phyloP scores from a whole-genome alignment of 345 rosid species.

The Dipteronia sinensis region DNA sequence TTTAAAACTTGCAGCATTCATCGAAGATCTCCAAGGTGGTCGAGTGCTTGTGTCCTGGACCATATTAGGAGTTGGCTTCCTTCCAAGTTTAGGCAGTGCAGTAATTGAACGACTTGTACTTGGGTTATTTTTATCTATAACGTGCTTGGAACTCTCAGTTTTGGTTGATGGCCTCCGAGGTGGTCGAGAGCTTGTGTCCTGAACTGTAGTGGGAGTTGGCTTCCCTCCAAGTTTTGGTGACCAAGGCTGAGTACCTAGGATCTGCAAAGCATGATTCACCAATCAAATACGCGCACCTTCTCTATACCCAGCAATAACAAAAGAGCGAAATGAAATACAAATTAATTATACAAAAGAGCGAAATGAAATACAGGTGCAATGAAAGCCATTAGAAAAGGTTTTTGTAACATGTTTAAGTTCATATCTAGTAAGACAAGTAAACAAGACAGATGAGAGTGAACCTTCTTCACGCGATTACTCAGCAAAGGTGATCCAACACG shows the following conservation, averaged over 20 bases:
- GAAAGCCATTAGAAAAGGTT: background rate
- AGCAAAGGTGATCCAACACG: slow-evolving; percentile 16
- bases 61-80: slow-evolving; percentile 35
- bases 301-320: background rate
- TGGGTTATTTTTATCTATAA: slow-evolving; percentile 34
- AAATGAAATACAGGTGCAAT: too few relatives aligned
- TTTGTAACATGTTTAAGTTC: background rate
- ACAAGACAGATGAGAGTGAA: slow-evolving; percentile 6
- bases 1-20: slow-evolving; percentile 34
- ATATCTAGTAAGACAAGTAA: background rate
- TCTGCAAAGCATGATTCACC: slow-evolving; percentile 40
- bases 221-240: slow-evolving; percentile 55
- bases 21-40: slow-evolving; percentile 42
- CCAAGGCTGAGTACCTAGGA: slow-evolving; percentile 36
- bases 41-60: slow-evolving; percentile 33
- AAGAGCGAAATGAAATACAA: background rate
- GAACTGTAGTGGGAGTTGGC: slow-evolving; percentile 31
- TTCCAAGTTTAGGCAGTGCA: slow-evolving; percentile 47
- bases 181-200: slow-evolving; percentile 38
- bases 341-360: background rate
- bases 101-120: slow-evolving; percentile 35
- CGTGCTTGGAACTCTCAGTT: slow-evolving; percentile 36
- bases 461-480: slow-evolving; percentile 28
- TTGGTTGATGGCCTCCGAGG: slow-evolving; percentile 38
- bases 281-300: background rate